phyloP scores from a whole-genome alignment of 257 asterid species.

The Anisodus tanguticus region DNA sequence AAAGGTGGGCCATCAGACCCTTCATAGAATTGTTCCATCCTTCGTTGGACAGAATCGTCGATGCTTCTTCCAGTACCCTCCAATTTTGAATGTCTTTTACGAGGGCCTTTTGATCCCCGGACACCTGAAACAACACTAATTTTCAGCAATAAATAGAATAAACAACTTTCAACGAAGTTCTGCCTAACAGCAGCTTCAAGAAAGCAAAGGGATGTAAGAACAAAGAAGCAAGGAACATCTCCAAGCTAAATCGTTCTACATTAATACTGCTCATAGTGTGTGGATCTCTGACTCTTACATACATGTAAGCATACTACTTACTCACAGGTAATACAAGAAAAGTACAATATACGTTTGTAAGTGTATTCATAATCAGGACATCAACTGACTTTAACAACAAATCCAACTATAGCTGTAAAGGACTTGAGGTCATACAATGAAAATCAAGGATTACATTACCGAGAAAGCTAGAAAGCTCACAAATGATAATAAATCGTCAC shows the following conservation, averaged over 20 bases:
- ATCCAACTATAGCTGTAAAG: not conserved
- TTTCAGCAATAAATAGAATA: not conserved
- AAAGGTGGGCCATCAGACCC: conserved; percentile 95
- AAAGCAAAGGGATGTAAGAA: too few species aligned
- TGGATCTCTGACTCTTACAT: not conserved
- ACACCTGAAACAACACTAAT: conserved; percentile 46
- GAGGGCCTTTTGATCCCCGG: conserved; percentile 58
- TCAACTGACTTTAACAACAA: not conserved
- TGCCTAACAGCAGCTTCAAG: not conserved
- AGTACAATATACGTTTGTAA: not conserved
- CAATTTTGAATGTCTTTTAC: conserved; percentile 54
- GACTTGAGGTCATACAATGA: not conserved
- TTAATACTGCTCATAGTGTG: not conserved
- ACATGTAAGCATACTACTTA: not conserved
- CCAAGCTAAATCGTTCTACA: not conserved
- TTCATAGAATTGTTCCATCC: conserved; percentile 97
- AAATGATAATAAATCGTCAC: too few species aligned
- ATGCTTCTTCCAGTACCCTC: conserved; percentile 94
- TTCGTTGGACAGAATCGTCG: conserved; percentile 94
- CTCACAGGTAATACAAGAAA: conserved; percentile 9
- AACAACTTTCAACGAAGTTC: not conserved
- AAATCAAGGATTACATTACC: conserved; percentile 14
- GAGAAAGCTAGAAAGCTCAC: not conserved
- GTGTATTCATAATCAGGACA: not conserved
- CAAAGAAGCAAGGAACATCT: not conserved